Evolutionary conservation across 2,329 filamentous ascomycete genomes (phyloP).

Genomic region (Mycosphaerelloides madeirae): DNA sequence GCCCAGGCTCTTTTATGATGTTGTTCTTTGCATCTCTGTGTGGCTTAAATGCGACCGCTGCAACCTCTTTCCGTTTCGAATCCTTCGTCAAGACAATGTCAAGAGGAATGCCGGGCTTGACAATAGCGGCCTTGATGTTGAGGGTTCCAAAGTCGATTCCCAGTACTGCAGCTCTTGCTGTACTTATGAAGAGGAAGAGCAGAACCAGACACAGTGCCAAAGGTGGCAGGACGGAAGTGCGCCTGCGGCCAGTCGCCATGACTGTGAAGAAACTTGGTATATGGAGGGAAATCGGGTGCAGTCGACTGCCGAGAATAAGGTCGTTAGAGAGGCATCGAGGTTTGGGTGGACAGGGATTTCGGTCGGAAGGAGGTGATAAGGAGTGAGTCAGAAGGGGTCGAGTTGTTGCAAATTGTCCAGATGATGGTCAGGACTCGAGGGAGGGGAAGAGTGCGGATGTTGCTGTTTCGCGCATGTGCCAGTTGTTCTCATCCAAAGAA

Average conservation of each 20-base stretch:
- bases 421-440: neutral
- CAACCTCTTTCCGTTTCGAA: conserved; percentile 89
- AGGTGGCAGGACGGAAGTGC: conserved; percentile 21
- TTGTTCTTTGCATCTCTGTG: conserved; percentile 54
- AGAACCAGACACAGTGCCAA: conserved; percentile 29
- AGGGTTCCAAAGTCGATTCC: conserved; percentile 93
- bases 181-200: conserved; percentile 52
- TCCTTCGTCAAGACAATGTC: conserved; percentile 98
- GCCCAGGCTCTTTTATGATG: conserved; percentile 45
- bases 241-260: conserved; percentile 24
- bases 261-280: conserved; percentile 14
- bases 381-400: neutral
- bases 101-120: conserved; percentile 94
- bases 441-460: neutral
- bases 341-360: neutral
- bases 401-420: neutral
- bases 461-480: conserved; percentile 1
- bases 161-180: conserved; percentile 65
- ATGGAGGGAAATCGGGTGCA: conserved; percentile 1
- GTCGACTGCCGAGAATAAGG: neutral
- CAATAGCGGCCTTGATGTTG: conserved; percentile 91
- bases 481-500: neutral
- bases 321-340: conserved; percentile 1
- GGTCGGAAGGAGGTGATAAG: neutral
- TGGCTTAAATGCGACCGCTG: conserved; percentile 90